These are phyloP conservation scores for Phytopythium delawarense DNA, from an alignment of 352 stramenopile genomes.

Conservation along the genomic window DNA sequence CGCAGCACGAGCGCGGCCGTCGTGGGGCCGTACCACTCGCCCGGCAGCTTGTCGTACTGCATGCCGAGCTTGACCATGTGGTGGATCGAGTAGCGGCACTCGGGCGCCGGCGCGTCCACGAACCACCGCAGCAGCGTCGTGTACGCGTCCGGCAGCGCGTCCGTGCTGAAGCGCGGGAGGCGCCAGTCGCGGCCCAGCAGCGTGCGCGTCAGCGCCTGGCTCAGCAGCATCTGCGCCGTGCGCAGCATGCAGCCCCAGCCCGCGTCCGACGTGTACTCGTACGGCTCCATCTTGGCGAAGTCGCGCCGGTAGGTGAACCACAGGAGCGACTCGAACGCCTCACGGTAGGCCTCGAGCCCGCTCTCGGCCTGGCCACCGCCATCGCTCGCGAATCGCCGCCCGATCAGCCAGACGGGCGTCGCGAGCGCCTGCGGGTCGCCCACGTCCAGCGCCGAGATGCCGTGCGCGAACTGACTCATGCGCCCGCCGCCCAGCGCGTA, in stretches of 20 bases:
- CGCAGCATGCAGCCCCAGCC: slow-evolving; percentile 97
- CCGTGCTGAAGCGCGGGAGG: slow-evolving; percentile 30
- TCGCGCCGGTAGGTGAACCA: slow-evolving; percentile 91
- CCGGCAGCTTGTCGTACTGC: slow-evolving; percentile 89
- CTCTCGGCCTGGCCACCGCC: neutral
- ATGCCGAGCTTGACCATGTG: slow-evolving; percentile 90
- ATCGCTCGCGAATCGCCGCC: slow-evolving; percentile 16
- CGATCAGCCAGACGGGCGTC: slow-evolving; percentile 49
- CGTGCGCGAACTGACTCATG: slow-evolving; percentile 83
- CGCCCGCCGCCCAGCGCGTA: slow-evolving; percentile 36
- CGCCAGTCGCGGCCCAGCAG: slow-evolving; percentile 51
- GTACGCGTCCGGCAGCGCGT: slow-evolving; percentile 37
- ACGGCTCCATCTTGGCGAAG: slow-evolving; percentile 84
- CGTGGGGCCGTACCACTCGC: slow-evolving; percentile 92
- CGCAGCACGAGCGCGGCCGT: slow-evolving; percentile 86
- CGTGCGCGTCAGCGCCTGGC: slow-evolving; percentile 83
- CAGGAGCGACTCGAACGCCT: slow-evolving; percentile 59
- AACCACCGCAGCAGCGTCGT: slow-evolving; percentile 81
- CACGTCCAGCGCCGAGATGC: slow-evolving; percentile 70
- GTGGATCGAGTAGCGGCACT: slow-evolving; percentile 87
- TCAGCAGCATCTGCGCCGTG: slow-evolving; percentile 93
- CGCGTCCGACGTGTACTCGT: slow-evolving; percentile 88
- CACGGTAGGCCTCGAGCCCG: slow-evolving; percentile 50
- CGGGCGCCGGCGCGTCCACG: slow-evolving; percentile 64
- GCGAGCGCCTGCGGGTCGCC: slow-evolving; percentile 25